phyloP scores from a whole-genome alignment of 2,329 filamentous ascomycete genomes.

The Aspergillus carbonarius region DNA sequence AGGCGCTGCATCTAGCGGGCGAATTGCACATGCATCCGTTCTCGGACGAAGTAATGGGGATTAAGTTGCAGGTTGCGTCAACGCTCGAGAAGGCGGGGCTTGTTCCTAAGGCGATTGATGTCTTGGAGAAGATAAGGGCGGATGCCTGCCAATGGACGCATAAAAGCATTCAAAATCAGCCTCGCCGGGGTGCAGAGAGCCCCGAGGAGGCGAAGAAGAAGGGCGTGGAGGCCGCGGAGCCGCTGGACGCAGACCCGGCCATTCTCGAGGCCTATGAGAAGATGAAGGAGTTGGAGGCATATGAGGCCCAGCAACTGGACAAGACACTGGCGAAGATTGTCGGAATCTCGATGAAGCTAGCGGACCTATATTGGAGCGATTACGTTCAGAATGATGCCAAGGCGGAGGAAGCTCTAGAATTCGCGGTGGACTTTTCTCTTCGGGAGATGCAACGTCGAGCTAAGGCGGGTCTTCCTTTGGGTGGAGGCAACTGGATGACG shows the following conservation, averaged over 20 bases:
- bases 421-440: conserved; percentile 77
- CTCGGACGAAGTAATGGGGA: conserved; percentile 85
- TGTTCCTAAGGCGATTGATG: conserved; percentile 68
- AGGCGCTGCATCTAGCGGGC: conserved; percentile 71
- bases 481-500: conserved; percentile 52
- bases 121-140: conserved; percentile 71
- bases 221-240: conserved; percentile 17
- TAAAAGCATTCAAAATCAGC: no score
- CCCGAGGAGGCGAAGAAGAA: conserved; percentile 10
- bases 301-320: conserved; percentile 51
- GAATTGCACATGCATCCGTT: conserved; percentile 80
- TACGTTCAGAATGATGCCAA: conserved; percentile 71
- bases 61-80: conserved; percentile 76
- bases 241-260: conserved; percentile 22
- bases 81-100: conserved; percentile 77
- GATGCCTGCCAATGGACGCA: conserved; percentile 59
- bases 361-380: conserved; percentile 74
- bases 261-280: conserved; percentile 24
- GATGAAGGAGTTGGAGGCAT: conserved; percentile 23
- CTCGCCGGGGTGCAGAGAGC: conserved; percentile 17
- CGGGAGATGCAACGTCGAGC: conserved; percentile 70
- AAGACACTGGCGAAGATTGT: conserved; percentile 72
- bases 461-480: conserved; percentile 65
- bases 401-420: conserved; percentile 73
- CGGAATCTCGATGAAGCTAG: conserved; percentile 77